Conservation (phyloP, 2,329 filamentous ascomycete species). For the Didymosphaeria variabile region DNA sequence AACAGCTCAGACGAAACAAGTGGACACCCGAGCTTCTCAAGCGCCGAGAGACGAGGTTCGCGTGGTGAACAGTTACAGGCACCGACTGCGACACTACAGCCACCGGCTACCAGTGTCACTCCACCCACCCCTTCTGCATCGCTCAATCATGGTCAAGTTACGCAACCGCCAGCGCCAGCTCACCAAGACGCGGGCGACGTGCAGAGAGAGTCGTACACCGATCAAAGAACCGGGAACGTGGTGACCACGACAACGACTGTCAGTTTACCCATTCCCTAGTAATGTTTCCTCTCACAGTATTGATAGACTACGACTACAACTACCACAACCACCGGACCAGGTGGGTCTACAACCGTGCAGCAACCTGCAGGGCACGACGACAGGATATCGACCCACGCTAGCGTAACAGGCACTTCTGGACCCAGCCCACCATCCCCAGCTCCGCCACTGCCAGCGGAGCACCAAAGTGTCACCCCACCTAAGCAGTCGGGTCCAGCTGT, state of each 20-base stretch:
- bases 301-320: conserved; percentile 44
- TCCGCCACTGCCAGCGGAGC: conserved; percentile 23
- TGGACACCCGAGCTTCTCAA: conserved; percentile 43
- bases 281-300: not conserved
- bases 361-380: conserved; percentile 28
- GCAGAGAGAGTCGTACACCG: conserved; percentile 41
- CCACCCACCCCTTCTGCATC: conserved; percentile 34
- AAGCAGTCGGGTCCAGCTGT: conserved; percentile 4
- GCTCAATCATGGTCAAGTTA: conserved; percentile 5
- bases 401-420: conserved; percentile 43
- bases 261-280: not conserved
- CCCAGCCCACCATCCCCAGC: conserved; percentile 45
- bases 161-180: conserved; percentile 15
- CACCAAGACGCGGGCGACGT: conserved; percentile 33
- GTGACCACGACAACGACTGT: conserved; percentile 46
- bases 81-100: conserved; percentile 24
- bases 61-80: conserved; percentile 36
- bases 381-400: conserved; percentile 26
- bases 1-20: conserved; percentile 36
- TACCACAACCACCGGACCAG: conserved; percentile 46
- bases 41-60: conserved; percentile 37
- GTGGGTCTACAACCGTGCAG: conserved; percentile 45
- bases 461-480: not conserved
- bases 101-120: conserved; percentile 31
- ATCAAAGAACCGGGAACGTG: conserved; percentile 43